Percentiles rank a stretch among this genome's conserved stretches.
Evolutionary conservation across 31 red algal species (phyloP).

Genomic region (Odonthalia washingtoniensis): DNA sequence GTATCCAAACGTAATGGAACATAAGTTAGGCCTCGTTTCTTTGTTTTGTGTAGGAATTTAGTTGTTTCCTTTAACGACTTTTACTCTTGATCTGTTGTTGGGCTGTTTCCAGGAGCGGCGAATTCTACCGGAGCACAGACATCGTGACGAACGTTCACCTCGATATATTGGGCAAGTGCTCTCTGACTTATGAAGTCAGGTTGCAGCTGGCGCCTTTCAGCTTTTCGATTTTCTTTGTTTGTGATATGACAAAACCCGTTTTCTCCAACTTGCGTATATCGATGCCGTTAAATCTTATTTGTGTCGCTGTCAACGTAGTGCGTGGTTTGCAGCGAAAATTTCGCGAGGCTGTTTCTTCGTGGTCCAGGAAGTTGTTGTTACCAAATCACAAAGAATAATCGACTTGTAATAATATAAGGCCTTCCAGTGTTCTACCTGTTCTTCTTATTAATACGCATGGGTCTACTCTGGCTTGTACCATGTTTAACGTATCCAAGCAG

Average conservation of each 20-base stretch:
- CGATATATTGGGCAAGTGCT: background rate
- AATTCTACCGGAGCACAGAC: background rate
- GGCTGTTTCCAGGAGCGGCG: background rate
- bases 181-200: background rate
- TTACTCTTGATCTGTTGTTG: background rate
- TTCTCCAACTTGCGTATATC: background rate
- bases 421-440: background rate
- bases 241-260: background rate
- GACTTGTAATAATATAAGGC: background rate
- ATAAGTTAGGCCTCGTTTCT: background rate
- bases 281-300: background rate
- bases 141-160: background rate
- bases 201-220: background rate
- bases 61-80: background rate
- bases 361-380: background rate
- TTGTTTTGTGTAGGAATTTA: background rate
- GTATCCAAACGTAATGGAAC: conserved; percentile 14
- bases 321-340: conserved; percentile 13
- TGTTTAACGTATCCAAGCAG: background rate
- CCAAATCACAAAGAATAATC: background rate
- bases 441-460: background rate
- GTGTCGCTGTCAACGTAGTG: background rate
- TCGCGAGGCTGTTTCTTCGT: background rate
- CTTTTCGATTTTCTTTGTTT: background rate
- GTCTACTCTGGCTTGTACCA: background rate